phyloP scores from a whole-genome alignment of 169 alveolate species.

The Ophryocystis elektroscirrha region DNA sequence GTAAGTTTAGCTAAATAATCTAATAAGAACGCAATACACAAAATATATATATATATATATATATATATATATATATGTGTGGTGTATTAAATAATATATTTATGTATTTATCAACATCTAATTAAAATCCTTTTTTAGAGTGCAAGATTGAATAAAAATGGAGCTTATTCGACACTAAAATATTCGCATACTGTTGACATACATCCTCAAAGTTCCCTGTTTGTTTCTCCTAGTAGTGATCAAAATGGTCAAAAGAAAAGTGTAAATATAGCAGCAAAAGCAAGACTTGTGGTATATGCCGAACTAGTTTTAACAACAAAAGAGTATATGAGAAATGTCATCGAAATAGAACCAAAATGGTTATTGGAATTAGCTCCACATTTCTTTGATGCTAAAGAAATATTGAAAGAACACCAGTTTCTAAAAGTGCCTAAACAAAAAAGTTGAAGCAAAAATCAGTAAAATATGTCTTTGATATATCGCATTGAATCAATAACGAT shows the following conservation, averaged over 20 bases:
- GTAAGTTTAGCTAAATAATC: too few relatives aligned
- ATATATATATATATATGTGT: too few relatives aligned
- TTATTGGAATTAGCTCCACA: constrained; percentile 86
- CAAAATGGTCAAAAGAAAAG: not conserved
- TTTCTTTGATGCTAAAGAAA: constrained; percentile 45
- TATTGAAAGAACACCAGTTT: constrained; percentile 7
- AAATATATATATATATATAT: too few relatives aligned
- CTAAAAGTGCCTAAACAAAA: constrained; percentile 40
- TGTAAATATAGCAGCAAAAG: not conserved
- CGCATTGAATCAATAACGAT: constrained; percentile 76
- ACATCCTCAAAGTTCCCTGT: constrained; percentile 74
- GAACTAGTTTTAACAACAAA: constrained; percentile 78
- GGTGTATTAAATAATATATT: too few relatives aligned
- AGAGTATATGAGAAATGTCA: constrained; percentile 78
- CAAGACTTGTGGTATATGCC: constrained; percentile 57
- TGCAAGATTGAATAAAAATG: constrained; percentile 63
- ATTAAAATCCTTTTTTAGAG: constrained; percentile 69
- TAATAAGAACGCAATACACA: too few relatives aligned
- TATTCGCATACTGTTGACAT: constrained; percentile 72
- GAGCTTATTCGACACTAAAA: constrained; percentile 71
- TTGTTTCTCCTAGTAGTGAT: constrained; percentile 28
- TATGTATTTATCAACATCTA: too few relatives aligned
- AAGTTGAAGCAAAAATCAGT: constrained; percentile 71
- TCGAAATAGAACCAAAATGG: constrained; percentile 78
- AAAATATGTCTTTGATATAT: too few relatives aligned